These are phyloP conservation scores for Starmerella vaccinii DNA, from an alignment of 805 yeast species.

Conservation along the genomic window DNA sequence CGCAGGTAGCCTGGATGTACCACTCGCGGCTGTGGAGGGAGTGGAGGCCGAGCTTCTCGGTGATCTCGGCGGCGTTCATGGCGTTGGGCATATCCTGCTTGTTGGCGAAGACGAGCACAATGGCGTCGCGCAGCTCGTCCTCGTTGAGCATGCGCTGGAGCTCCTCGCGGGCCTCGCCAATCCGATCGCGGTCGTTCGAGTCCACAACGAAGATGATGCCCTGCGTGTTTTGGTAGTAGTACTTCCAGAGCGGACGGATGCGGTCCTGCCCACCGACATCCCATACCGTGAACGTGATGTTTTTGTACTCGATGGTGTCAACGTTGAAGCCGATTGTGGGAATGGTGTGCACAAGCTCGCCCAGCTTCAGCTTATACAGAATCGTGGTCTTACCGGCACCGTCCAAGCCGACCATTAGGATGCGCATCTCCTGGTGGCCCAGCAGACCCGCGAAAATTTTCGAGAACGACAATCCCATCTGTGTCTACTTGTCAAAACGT, in stretches of 20 bases:
- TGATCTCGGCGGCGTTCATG: slow-evolving; percentile 97
- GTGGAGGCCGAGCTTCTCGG: slow-evolving; percentile 92
- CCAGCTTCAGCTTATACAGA: slow-evolving; percentile 84
- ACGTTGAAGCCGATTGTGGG: slow-evolving; percentile 97
- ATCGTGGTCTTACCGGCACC: slow-evolving; percentile 99
- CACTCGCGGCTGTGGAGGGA: slow-evolving; percentile 98
- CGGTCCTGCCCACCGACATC: slow-evolving; percentile 99
- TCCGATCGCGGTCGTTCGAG: slow-evolving; percentile 96
- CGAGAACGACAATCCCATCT: slow-evolving; percentile 91
- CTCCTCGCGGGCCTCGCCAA: slow-evolving; percentile 95
- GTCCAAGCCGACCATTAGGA: slow-evolving; percentile 94
- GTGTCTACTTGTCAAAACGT: slow-evolving; percentile 4
- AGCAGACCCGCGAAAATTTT: slow-evolving; percentile 89
- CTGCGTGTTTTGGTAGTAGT: slow-evolving; percentile 96
- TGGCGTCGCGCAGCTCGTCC: slow-evolving; percentile 95
- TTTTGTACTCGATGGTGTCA: slow-evolving; percentile 94
- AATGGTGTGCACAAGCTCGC: slow-evolving; percentile 91
- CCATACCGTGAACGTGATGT: slow-evolving; percentile 95
- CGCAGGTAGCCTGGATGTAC: slow-evolving; percentile 98
- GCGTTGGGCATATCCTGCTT: slow-evolving; percentile 99
- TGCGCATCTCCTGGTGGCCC: slow-evolving; percentile 97
- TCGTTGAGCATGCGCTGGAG: slow-evolving; percentile 96
- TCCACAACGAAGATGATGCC: slow-evolving; percentile 97
- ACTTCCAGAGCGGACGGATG: slow-evolving; percentile 98
- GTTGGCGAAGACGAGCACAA: slow-evolving; percentile 91